phyloP scores from a whole-genome alignment of 2,329 filamentous ascomycete genomes.

The Hortaea werneckii region DNA sequence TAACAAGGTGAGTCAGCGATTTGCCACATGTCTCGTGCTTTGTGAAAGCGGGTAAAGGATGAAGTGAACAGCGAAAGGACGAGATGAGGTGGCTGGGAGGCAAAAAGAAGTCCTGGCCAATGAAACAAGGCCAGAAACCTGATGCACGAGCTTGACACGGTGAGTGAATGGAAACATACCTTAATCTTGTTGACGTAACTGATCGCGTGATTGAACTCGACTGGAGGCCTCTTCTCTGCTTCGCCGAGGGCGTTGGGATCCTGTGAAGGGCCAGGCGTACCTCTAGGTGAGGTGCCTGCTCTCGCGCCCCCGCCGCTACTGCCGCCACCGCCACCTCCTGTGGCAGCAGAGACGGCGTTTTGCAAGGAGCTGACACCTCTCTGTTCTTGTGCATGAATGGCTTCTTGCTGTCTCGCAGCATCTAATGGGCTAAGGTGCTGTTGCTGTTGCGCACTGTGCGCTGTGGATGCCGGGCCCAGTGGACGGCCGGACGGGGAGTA shows the following conservation, averaged over 20 bases:
- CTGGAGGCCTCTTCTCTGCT: slow-evolving; percentile 76
- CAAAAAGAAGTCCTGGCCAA: neutral
- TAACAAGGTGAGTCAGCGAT: neutral
- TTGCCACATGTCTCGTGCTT: neutral
- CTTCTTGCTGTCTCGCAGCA: slow-evolving; percentile 21
- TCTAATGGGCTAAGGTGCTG: slow-evolving; percentile 21
- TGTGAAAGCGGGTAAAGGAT: neutral
- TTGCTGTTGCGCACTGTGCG: slow-evolving; percentile 10
- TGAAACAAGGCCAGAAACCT: neutral
- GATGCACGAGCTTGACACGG: neutral
- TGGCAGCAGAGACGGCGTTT: slow-evolving; percentile 50
- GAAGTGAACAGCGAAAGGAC: neutral
- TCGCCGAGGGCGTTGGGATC: slow-evolving; percentile 42
- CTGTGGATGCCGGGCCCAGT: slow-evolving; percentile 30
- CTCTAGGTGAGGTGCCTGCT: slow-evolving; percentile 41
- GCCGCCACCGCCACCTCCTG: slow-evolving; percentile 29
- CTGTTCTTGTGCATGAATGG: slow-evolving; percentile 52
- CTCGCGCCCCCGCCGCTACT: slow-evolving; percentile 34
- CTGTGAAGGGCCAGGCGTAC: slow-evolving; percentile 44
- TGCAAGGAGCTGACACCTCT: slow-evolving; percentile 56
- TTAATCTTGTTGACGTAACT: slow-evolving; percentile 99
- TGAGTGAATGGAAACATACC: slow-evolving; percentile 42
- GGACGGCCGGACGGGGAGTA: slow-evolving; percentile 37
- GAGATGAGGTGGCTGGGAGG: neutral
- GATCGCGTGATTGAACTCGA: slow-evolving; percentile 98